Conservation (phyloP, 371 early-diverging fungal species). For the Mucor indicus region DNA sequence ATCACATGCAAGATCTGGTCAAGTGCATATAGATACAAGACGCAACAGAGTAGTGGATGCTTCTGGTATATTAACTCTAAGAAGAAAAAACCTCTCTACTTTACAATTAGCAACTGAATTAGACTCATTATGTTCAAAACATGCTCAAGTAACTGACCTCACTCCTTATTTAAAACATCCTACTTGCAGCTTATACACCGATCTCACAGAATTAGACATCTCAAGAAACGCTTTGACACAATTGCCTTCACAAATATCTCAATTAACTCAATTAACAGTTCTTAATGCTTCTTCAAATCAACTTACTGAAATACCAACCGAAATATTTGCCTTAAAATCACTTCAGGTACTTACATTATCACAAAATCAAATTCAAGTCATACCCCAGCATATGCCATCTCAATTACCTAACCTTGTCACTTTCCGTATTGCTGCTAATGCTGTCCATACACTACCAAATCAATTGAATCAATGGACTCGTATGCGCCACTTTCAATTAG, state of each 20-base stretch:
- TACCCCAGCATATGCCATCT: constrained; percentile 44
- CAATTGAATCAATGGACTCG: constrained; percentile 36
- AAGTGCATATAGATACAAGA: constrained; percentile 6
- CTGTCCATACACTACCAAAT: constrained; percentile 43
- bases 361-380: constrained; percentile 46
- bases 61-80: constrained; percentile 39
- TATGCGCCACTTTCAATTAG: constrained; percentile 56
- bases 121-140: constrained; percentile 25
- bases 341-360: constrained; percentile 55
- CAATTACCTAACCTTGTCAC: constrained; percentile 44
- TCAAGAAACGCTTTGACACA: constrained; percentile 49
- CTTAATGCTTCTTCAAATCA: constrained; percentile 58
- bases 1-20: constrained; percentile 9
- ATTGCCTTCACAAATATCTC: constrained; percentile 41
- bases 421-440: constrained; percentile 51
- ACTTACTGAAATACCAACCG: constrained; percentile 47
- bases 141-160: constrained; percentile 34
- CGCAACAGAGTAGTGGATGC: constrained; percentile 3
- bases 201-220: constrained; percentile 57
- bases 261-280: constrained; percentile 41
- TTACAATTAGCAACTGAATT: constrained; percentile 39
- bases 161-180: constrained; percentile 25
- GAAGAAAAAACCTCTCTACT: constrained; percentile 43
- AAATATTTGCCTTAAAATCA: constrained; percentile 41
- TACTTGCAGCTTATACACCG: constrained; percentile 13